These are phyloP conservation scores for Oryza australiensis DNA, from an alignment of 176 grass and related monocot species.

Conservation along the genomic window DNA sequence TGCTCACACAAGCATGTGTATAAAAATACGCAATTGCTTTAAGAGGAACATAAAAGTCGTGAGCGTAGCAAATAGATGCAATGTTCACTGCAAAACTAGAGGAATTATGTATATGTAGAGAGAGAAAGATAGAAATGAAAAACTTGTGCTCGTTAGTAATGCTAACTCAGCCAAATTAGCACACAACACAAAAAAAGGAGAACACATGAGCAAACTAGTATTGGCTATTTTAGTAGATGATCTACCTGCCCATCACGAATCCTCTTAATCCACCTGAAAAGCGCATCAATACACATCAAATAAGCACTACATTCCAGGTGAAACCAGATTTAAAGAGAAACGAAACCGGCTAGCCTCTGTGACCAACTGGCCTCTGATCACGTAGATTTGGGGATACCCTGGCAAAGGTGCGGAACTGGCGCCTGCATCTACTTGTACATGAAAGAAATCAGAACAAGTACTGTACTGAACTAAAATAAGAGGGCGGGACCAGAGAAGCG, in stretches of 20 bases:
- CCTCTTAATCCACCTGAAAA: constrained; percentile 82
- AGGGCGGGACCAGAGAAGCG: not conserved
- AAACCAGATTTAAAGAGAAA: constrained; percentile 26
- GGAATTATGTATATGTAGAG: not conserved
- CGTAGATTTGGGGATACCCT: constrained; percentile 41
- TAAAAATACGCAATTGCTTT: not conserved
- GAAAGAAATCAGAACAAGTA: constrained; percentile 13
- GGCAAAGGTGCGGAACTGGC: constrained; percentile 62
- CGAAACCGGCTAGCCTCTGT: not conserved
- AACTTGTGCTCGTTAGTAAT: not conserved
- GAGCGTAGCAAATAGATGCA: not conserved
- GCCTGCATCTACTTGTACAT: constrained; percentile 30
- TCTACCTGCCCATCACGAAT: constrained; percentile 81
- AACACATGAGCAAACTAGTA: not conserved
- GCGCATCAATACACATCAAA: constrained; percentile 11
- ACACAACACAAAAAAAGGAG: not conserved
- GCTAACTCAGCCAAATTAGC: constrained; percentile 1
- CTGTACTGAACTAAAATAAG: not conserved
- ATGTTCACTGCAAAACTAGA: not conserved
- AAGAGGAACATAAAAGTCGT: not conserved
- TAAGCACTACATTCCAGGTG: constrained; percentile 13
- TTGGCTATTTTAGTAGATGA: not conserved
- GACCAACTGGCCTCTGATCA: not conserved
- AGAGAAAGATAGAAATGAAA: not conserved
- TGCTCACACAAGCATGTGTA: not conserved